Evolutionary conservation across 805 yeast species (phyloP), one percentile per base, ranked within the genome.

Genomic region (Ogataea nonfermentans): DNA sequence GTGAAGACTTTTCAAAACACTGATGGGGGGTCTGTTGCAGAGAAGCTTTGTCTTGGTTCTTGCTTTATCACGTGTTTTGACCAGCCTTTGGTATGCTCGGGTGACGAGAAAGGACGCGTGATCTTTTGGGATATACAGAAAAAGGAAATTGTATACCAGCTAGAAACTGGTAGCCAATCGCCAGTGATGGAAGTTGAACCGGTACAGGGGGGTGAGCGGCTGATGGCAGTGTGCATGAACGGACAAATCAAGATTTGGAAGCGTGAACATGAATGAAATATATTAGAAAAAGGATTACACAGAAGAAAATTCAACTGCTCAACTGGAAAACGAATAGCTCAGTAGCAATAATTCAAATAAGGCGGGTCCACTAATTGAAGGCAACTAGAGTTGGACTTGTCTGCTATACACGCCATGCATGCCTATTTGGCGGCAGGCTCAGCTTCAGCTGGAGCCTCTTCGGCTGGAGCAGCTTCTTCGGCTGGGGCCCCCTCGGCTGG

Each of bases 101-200:
- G 90, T 0, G 71, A 81, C 29, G 87, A 82, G 32, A 43, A 49
- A 9, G 75, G 77, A 1, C 68, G 73, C 1, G 55, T 82, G 0
- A 52, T 76, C 10, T 59, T 84, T 9, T 84, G 90, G 91, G 79
- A 82, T 51, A 65, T 84, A 5, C 88, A 83, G 44, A 55, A 76
- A 4, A 81, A 79, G 50, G 63, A 71, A 11, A 58, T 81, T 3
- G 65, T 69, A 4, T 58, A 48, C 15, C 31, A 17, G 10, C 32
- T 61, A 16, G 36, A 39, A 44, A 27, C 22, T 26, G 36, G 24
- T 3, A 14, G 29, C 16, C 24, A 28, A 4, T 28, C 40, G 8
- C 60, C 59, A 2, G 67, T 76, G 4, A 55, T 76, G 40, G 71
- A 69, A 28, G 65, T 76, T 2, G 74, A 67, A 36, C 40, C 56